Percentiles rank a stretch among this genome's conserved stretches.
These are phyloP conservation scores for Hyphopichia khmerensis DNA, from an alignment of 1,139 yeast genomes.

Conservation along the genomic window DNA sequence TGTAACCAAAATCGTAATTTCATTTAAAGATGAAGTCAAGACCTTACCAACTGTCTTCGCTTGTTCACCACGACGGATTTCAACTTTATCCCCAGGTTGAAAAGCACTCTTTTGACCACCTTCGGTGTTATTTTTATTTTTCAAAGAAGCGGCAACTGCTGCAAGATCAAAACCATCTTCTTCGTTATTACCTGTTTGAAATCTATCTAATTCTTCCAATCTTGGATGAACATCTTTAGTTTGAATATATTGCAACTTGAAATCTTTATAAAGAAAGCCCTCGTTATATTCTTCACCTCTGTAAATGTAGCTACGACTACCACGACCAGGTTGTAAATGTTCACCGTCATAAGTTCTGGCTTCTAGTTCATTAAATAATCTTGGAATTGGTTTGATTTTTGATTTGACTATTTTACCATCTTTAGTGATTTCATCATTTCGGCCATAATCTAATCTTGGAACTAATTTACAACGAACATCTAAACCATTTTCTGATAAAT, in stretches of 20 bases:
- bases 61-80: conserved; percentile 90
- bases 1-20: conserved; percentile 57
- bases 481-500: conserved; percentile 89
- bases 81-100: conserved; percentile 94
- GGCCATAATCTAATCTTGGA: conserved; percentile 91
- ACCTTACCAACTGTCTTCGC: conserved; percentile 86
- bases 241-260: conserved; percentile 76
- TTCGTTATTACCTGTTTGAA: conserved; percentile 66
- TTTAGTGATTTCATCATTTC: conserved; percentile 55
- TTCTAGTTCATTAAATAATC: conserved; percentile 77
- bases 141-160: conserved; percentile 80
- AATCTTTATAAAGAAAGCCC: conserved; percentile 85
- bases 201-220: conserved; percentile 83
- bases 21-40: conserved; percentile 60
- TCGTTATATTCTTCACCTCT: conserved; percentile 86
- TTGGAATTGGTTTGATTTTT: conserved; percentile 77
- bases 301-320: conserved; percentile 71
- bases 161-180: conserved; percentile 82
- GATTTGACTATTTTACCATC: conserved; percentile 52
- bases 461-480: conserved; percentile 91
- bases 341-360: conserved; percentile 54
- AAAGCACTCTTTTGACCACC: conserved; percentile 47
- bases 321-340: conserved; percentile 70
- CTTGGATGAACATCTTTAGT: conserved; percentile 85
- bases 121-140: conserved; percentile 46